phyloP scores from a whole-genome alignment of 192 early-diverging fungal genomes.

The Coemansia interrupta region DNA sequence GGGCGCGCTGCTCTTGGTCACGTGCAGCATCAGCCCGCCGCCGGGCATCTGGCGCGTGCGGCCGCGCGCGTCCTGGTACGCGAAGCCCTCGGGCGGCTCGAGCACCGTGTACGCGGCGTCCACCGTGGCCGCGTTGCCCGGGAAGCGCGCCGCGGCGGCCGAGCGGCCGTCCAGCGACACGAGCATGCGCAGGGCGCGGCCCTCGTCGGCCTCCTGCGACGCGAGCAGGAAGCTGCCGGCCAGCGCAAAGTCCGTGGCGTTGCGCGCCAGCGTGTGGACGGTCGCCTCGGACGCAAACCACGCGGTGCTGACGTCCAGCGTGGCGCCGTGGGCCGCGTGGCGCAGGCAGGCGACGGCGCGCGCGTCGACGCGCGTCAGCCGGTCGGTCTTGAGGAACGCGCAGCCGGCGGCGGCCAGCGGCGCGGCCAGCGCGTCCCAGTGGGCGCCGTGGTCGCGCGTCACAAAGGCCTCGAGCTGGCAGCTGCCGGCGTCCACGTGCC shows the following conservation, averaged over 20 bases:
- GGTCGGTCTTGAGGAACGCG: slow-evolving; percentile 38
- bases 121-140: slow-evolving; percentile 58
- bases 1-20: slow-evolving; percentile 55
- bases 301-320: slow-evolving; percentile 62
- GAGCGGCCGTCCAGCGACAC: slow-evolving; percentile 71
- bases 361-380: slow-evolving; percentile 53
- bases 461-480: slow-evolving; percentile 77
- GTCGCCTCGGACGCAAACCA: slow-evolving; percentile 53
- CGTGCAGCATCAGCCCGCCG: slow-evolving; percentile 63
- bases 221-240: slow-evolving; percentile 78
- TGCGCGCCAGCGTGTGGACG: slow-evolving; percentile 55
- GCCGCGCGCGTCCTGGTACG: slow-evolving; percentile 35
- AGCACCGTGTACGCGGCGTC: slow-evolving; percentile 68
- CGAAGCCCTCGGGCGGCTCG: slow-evolving; percentile 57
- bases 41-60: slow-evolving; percentile 44
- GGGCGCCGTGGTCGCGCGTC: slow-evolving; percentile 65
- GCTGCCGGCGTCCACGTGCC: slow-evolving; percentile 24
- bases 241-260: slow-evolving; percentile 76
- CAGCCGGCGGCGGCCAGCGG: slow-evolving; percentile 40
- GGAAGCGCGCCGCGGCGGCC: slow-evolving; percentile 73
- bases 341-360: slow-evolving; percentile 74
- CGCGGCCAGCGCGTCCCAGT: slow-evolving; percentile 58
- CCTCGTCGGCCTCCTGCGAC: slow-evolving; percentile 54
- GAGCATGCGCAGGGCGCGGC: slow-evolving; percentile 53
- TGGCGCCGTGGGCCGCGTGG: slow-evolving; percentile 45